Evolutionary conservation across 306 rosid species (phyloP).

Genomic region (Dalbergia oliveri): DNA sequence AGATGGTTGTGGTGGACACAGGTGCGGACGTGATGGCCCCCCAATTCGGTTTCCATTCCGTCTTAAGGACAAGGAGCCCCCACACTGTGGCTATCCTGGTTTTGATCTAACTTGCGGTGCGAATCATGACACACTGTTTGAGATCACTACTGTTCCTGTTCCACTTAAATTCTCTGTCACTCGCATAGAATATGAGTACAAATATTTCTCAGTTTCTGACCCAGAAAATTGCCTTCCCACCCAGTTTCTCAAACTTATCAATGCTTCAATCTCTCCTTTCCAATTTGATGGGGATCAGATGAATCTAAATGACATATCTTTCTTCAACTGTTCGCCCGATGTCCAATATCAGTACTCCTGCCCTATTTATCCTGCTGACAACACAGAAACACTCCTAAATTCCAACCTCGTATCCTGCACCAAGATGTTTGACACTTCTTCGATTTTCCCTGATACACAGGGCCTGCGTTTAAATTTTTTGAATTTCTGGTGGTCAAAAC

Average conservation of each 20-base stretch:
- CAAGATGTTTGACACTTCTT: constrained; percentile 3
- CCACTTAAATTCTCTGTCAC: constrained; percentile 18
- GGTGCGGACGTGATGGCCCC: constrained; percentile 41
- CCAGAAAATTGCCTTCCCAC: constrained; percentile 22
- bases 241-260: constrained; percentile 11
- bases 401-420: neutral
- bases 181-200: neutral
- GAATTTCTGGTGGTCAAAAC: neutral
- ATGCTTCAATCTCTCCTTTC: constrained; percentile 29
- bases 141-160: constrained; percentile 26
- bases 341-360: neutral
- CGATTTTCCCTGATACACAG: too few relatives aligned
- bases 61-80: neutral
- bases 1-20: neutral
- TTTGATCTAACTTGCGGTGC: constrained; percentile 37
- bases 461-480: neutral
- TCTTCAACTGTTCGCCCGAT: neutral
- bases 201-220: neutral
- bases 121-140: neutral
- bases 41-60: constrained; percentile 54
- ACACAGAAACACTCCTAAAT: neutral
- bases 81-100: constrained; percentile 40
- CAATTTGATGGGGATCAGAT: neutral
- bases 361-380: neutral
- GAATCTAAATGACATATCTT: neutral